Base-by-base conservation (phyloP, 495 filamentous ascomycete genomes). In the Aspergillus biplanus region DNA sequence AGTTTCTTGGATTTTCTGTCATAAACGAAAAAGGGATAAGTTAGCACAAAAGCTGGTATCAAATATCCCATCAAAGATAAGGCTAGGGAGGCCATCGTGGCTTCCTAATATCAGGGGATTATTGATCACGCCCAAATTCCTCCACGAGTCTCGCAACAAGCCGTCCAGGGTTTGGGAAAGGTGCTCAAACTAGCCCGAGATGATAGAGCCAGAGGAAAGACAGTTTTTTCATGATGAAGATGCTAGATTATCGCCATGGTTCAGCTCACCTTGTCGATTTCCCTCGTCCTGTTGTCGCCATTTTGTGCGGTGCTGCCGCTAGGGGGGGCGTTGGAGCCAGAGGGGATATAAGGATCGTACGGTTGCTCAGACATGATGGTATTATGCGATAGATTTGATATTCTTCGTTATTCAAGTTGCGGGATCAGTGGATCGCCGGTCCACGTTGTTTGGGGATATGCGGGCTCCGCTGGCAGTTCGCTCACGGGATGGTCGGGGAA, bases 1-100 rank as follows among this genome's bases (percentile, higher is more conserved):
- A 32, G 93, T 96, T 69, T 92, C 90, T 72, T 98, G 89, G 78
- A 99, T 96, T 97, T 97, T 90, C 95, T 99, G 77, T 21, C 62
- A 42, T 42, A 50, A 4, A 57, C 56, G 42, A 34, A 39, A 67
- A 33, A 33, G 52, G 46, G 18, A 18, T 8, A 33, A 39, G 58
- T 77, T 66, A 72, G 71, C 61, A 58, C 32, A 5, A 8, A 34
- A 31, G 5, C 16, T 8, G 16, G 15, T 6, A 31, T 9, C 6
- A 50, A 27, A 50, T 50, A 50, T 50, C n/a, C 12, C 47, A 50
- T 27, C 47, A 50, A 50, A 49, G n/a, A 50, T 18, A 50, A 18
- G 5, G 16, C 9, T 21, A 3, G 16, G 21, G 21, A 21, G 47
- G 27, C 47, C 5, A 21, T 50, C 27, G 47, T 18, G 47, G 11